phyloP scores from a whole-genome alignment of 1,284 basidiomycete species.

The Bondarzewia mesenterica region DNA sequence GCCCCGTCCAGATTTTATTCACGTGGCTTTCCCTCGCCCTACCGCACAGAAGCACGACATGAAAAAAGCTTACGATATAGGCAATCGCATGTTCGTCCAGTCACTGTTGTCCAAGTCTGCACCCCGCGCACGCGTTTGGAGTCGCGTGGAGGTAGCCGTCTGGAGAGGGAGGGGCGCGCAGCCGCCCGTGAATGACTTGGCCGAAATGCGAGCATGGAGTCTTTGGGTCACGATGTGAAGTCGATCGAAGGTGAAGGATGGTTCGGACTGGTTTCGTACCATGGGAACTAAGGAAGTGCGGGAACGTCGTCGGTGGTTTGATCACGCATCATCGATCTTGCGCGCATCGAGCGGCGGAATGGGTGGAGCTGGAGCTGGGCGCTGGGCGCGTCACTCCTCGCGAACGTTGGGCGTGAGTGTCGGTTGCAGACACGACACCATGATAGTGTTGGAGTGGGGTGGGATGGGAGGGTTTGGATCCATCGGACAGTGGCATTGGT shows the following conservation, averaged over 20 bases:
- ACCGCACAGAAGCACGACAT: constrained; percentile 11
- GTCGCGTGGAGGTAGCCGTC: constrained; percentile 2
- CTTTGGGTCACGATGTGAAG: not conserved
- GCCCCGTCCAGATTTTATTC: constrained; percentile 1
- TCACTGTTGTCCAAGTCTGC: not conserved
- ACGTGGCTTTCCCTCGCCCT: not conserved
- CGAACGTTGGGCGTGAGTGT: too few species aligned
- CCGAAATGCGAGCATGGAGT: not conserved
- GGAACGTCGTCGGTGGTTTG: not conserved
- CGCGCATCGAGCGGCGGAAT: not conserved
- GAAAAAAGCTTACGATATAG: not conserved
- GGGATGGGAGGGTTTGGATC: too few species aligned
- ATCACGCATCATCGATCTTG: not conserved
- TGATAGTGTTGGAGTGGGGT: too few species aligned
- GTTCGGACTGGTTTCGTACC: not conserved
- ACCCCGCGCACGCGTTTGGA: constrained; percentile 6
- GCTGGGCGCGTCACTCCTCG: too few species aligned
- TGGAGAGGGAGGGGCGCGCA: constrained; percentile 1
- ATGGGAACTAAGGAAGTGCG: not conserved
- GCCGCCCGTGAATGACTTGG: not conserved
- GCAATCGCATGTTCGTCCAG: not conserved
- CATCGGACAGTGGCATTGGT: too few species aligned
- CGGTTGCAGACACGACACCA: too few species aligned
- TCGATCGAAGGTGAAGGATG: not conserved
- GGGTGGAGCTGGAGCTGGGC: constrained; percentile 1